Conservation (phyloP, 306 rosid species). For the Quillaja saponaria region DNA sequence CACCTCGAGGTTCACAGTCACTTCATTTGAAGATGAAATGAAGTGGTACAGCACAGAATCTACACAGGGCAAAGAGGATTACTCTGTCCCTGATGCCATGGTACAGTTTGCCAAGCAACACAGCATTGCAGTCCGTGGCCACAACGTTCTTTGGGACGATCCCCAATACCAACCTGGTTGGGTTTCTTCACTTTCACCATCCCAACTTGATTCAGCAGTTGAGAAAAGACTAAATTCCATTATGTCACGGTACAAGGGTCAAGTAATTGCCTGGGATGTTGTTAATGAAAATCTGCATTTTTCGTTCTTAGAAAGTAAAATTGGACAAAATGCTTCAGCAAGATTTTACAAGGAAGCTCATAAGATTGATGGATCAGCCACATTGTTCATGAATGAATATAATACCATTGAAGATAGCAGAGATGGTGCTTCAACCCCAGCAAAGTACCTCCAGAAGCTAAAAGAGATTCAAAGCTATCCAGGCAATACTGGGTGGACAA, state of each 20-base stretch:
- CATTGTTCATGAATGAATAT: conserved; percentile 65
- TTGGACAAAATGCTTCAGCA: conserved; percentile 41
- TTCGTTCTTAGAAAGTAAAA: conserved; percentile 50
- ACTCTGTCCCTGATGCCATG: conserved; percentile 53
- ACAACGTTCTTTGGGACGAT: conserved; percentile 73
- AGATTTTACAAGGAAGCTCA: conserved; percentile 41
- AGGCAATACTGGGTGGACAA: neutral
- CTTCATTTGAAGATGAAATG: conserved; percentile 74
- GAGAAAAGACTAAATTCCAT: conserved; percentile 44
- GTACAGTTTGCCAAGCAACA: conserved; percentile 46
- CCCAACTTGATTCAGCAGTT: conserved; percentile 37
- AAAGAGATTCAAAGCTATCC: conserved; percentile 38
- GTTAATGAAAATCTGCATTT: conserved; percentile 70
- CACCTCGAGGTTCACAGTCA: conserved; percentile 54
- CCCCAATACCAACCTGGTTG: conserved; percentile 47
- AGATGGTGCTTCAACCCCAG: conserved; percentile 42
- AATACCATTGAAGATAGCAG: conserved; percentile 64
- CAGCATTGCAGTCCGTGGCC: conserved; percentile 60
- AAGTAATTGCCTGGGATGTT: conserved; percentile 77
- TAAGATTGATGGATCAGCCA: conserved; percentile 34
- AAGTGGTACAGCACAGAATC: conserved; percentile 71
- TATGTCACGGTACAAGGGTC: conserved; percentile 54
- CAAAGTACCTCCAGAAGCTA: conserved; percentile 53
- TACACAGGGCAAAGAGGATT: conserved; percentile 44
- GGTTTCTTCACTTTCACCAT: conserved; percentile 47